Conservation (phyloP, 2,329 filamentous ascomycete genomes). For the Penicillium palitans region DNA sequence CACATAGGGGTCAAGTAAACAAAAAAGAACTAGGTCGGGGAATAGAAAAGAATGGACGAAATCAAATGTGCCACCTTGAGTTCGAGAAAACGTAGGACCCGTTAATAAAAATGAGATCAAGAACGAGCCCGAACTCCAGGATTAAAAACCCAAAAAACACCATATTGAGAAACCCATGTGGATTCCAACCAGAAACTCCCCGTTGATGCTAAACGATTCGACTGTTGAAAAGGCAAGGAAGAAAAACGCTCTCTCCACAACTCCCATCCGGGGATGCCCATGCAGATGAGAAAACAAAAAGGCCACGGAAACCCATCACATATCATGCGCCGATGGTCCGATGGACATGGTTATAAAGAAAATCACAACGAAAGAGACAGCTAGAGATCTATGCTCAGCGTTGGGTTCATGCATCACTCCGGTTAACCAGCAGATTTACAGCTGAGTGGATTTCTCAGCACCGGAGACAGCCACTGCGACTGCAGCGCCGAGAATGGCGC, state of each 20-base stretch:
- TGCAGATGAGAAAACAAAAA: conserved; percentile 7
- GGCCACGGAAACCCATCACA: background rate
- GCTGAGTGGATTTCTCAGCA: conserved; percentile 26
- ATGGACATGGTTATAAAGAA: conserved; percentile 11
- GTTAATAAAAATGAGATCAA: conserved; percentile 1
- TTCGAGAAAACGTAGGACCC: conserved; percentile 3
- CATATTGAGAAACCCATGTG: conserved; percentile 9
- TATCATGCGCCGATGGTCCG: conserved; percentile 18
- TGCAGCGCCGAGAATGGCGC: conserved; percentile 48
- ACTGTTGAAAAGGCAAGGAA: background rate
- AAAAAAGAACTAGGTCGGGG: background rate
- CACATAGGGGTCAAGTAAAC: background rate
- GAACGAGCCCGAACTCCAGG: conserved; percentile 15
- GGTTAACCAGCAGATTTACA: background rate
- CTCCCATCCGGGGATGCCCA: conserved; percentile 2
- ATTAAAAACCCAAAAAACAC: background rate
- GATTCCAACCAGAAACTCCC: conserved; percentile 17
- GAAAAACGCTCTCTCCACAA: conserved; percentile 1
- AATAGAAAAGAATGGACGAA: background rate
- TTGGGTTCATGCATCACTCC: conserved; percentile 12
- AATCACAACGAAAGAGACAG: conserved; percentile 19
- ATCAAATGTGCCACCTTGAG: conserved; percentile 5
- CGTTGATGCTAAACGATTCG: conserved; percentile 14
- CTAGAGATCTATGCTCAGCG: conserved; percentile 14
- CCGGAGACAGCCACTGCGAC: conserved; percentile 50